Evolutionary conservation across 2,329 filamentous ascomycete species (phyloP).

Genomic region (Kalmusia sp.): DNA sequence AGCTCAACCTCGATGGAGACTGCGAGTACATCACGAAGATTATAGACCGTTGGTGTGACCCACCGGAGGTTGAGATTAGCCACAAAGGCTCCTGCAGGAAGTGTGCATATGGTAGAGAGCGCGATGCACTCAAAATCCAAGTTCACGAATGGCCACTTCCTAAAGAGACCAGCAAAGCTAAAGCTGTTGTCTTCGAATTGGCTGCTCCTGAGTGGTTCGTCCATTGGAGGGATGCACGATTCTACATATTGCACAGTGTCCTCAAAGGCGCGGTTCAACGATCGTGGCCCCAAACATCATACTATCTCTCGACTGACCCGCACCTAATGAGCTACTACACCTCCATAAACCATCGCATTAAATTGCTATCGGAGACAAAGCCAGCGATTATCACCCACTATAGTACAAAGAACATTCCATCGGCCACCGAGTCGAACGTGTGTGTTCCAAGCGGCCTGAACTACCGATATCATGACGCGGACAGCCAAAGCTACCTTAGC

Average conservation of each 20-base stretch:
- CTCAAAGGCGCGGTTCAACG: conserved; percentile 33
- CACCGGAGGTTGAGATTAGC: neutral
- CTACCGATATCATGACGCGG: conserved; percentile 43
- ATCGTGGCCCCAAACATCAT: neutral
- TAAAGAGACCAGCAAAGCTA: conserved; percentile 28
- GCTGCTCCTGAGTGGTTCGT: conserved; percentile 49
- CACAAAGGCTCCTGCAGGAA: neutral
- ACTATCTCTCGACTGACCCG: conserved; percentile 18
- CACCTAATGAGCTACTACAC: conserved; percentile 4
- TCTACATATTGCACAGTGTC: conserved; percentile 51
- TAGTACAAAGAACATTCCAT: conserved; percentile 23
- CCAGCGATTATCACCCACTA: conserved; percentile 48
- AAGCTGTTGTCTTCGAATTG: conserved; percentile 63
- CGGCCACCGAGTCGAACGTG: conserved; percentile 40
- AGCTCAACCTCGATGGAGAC: neutral
- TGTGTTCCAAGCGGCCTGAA: conserved; percentile 55
- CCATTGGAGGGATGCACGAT: conserved; percentile 59
- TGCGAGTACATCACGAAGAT: neutral
- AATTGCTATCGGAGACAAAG: conserved; percentile 47
- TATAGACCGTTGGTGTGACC: conserved; percentile 21
- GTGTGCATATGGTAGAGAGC: conserved; percentile 18
- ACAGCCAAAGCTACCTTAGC: neutral
- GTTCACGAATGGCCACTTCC: conserved; percentile 67
- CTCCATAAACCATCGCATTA: conserved; percentile 27
- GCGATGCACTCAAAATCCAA: conserved; percentile 51